Evolutionary conservation across 169 alveolate genomes (phyloP).

Genomic region (Babesia ovata): DNA sequence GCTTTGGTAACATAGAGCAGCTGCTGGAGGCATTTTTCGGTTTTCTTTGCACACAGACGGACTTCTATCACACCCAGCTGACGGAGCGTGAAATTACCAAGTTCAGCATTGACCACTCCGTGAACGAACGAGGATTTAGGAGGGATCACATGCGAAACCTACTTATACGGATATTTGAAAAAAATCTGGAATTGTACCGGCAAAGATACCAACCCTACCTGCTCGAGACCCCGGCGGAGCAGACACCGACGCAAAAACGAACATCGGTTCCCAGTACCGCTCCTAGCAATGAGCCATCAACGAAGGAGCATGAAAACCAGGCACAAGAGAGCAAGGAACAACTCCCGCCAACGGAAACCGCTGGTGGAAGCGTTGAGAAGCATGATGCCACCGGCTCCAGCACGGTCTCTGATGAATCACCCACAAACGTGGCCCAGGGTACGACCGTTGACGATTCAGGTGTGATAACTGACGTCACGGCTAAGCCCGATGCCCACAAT

Average conservation of each 20-base stretch:
- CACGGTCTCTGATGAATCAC: no score
- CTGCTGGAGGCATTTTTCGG: conserved; percentile 61
- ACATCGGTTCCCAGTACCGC: neutral
- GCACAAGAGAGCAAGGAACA: no score
- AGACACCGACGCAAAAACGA: neutral
- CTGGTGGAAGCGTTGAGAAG: no score
- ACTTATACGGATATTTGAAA: conserved; percentile 31
- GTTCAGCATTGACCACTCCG: conserved; percentile 41
- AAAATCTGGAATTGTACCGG: conserved; percentile 35
- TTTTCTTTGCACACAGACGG: conserved; percentile 65
- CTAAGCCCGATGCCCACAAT: no score
- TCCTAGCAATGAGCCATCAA: no score
- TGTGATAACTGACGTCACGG: no score
- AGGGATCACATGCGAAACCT: conserved; percentile 35
- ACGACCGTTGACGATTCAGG: no score
- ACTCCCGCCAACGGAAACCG: no score
- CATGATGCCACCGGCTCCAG: no score
- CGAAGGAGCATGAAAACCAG: no score
- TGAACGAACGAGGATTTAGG: conserved; percentile 57
- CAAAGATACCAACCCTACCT: conserved; percentile 59
- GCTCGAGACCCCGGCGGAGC: neutral
- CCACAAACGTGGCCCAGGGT: no score
- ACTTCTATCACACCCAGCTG: conserved; percentile 62
- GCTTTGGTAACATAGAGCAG: conserved; percentile 50
- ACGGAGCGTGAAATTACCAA: conserved; percentile 8